These are phyloP conservation scores for Casuarina cunninghamiana DNA, from an alignment of 306 rosid species.

Conservation along the genomic window DNA sequence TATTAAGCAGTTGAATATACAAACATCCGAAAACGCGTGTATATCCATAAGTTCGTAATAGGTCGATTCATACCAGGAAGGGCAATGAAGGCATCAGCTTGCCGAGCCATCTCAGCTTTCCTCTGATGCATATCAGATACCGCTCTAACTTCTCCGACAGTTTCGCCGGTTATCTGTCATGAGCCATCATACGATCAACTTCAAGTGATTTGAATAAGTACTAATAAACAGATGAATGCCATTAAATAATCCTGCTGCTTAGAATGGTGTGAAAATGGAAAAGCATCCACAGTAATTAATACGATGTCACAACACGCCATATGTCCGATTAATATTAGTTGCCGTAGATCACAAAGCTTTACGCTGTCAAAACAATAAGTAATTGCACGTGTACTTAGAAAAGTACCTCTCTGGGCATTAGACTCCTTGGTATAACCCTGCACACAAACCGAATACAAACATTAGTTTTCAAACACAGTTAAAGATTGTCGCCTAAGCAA, in stretches of 20 bases:
- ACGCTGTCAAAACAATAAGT: too few species aligned
- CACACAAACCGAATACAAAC: constrained; percentile 21
- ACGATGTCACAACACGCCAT: background rate
- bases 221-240: background rate
- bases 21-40: background rate
- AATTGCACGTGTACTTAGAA: too few species aligned
- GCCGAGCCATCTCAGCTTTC: constrained; percentile 99
- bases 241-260: background rate
- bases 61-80: constrained; percentile 68
- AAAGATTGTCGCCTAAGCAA: background rate
- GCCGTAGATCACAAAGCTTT: background rate
- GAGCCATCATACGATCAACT: background rate
- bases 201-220: background rate
- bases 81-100: constrained; percentile 96
- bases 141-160: constrained; percentile 88
- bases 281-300: background rate
- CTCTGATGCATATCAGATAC: constrained; percentile 98
- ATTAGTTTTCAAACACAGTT: constrained; percentile 16
- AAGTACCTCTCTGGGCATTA: constrained; percentile 93
- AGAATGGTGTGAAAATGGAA: background rate
- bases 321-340: background rate
- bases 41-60: too few species aligned
- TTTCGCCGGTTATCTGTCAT: constrained; percentile 77
- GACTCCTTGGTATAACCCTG: constrained; percentile 88
- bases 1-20: background rate